Base-by-base conservation (phyloP, 192 early-diverging fungal species). In the Backusella morwellensis region DNA sequence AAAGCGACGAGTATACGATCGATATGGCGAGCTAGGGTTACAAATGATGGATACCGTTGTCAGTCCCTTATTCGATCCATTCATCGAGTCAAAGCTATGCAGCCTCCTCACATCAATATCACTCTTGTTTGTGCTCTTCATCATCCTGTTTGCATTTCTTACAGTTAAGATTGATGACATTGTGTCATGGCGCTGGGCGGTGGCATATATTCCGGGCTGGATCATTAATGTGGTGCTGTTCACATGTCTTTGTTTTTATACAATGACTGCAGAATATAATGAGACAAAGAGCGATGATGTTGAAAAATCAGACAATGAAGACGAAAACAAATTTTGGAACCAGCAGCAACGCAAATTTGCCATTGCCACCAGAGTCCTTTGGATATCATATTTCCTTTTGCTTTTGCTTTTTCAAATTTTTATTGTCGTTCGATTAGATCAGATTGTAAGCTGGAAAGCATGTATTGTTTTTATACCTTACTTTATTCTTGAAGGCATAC, bases 1-100 rank as follows among this genome's bases (percentile, higher is more conserved):
- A 77, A 95, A 94, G 76, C 90, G 96, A 15, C 77, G 91, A 35
- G 90, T 99, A 21, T 99, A 97, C 83, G 96, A 98, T 86, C 90
- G 91, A 77, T 97, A 97, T 81, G 93, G 93, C 66, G 91, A 92
- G 73, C 86, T 92, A 73, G 93, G 93, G 35, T 80, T 95, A 2
- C 83, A 90, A 50, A 95, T 95, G 93, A 86, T 92, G 67, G 91
- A 88, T 71, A 88, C 91, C 0, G 80, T 93, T 66, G 91, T 88
- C 59, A 89, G 91, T 70, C 85, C 89, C 54, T 77, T 92, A 44
- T 83, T 95, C 35, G 88, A 91, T 77, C 90, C 92, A 0, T 84
- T 89, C 41, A 87, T 95, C 6, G 91, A 90, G 73, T 85, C 85
- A 56, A 79, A 90, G 73, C 82, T 92, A 23, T 92, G 91, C 78